Conservation (phyloP, 257 asterid genomes). For the Cinchona pubescens region DNA sequence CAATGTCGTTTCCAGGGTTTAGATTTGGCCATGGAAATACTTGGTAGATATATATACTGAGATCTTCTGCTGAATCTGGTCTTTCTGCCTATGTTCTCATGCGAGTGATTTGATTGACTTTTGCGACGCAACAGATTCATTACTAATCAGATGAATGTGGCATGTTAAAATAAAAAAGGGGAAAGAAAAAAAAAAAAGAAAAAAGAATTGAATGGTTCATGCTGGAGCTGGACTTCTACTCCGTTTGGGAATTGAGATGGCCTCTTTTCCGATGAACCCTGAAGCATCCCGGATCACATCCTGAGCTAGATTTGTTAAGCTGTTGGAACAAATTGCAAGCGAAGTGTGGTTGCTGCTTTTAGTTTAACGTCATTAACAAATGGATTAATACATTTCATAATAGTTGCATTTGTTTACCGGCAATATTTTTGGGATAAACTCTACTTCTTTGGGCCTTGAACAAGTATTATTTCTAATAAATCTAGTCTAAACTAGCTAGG, state of each 20-base stretch:
- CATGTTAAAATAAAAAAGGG: not conserved
- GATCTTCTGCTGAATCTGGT: not conserved
- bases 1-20: not conserved
- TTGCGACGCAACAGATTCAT: not conserved
- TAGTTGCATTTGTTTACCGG: not conserved
- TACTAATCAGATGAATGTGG: not conserved
- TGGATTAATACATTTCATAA: not conserved
- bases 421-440: not conserved
- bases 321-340: conserved; percentile 3
- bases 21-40: not conserved
- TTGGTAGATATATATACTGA: not conserved
- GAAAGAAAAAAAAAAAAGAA: not conserved
- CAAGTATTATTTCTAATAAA: too few relatives aligned
- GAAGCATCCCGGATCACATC: not conserved
- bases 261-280: not conserved
- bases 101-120: not conserved
- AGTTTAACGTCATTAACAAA: not conserved
- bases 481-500: too few relatives aligned
- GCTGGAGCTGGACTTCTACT: not conserved
- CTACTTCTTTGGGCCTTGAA: not conserved
- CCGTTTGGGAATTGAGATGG: not conserved
- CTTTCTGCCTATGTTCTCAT: not conserved
- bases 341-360: conserved; percentile 5
- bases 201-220: not conserved
- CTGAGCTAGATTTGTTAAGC: not conserved